These are phyloP conservation scores for Kodamaea jinghongensis DNA, from an alignment of 805 yeast species.

Conservation along the genomic window DNA sequence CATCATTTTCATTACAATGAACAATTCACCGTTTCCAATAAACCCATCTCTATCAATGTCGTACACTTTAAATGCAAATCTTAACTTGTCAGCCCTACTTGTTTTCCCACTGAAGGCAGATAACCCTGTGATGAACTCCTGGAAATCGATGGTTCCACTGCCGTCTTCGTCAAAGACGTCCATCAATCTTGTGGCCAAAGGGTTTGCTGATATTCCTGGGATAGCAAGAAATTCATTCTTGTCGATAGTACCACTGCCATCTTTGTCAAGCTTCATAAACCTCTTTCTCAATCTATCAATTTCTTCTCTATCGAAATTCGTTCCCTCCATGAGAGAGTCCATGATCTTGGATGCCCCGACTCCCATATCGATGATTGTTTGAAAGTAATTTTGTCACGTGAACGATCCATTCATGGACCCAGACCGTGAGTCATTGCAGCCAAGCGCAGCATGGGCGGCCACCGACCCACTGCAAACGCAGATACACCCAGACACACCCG, in stretches of 20 bases:
- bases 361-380: constrained; percentile 45
- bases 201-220: constrained; percentile 90
- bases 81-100: constrained; percentile 72
- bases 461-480: too few relatives aligned
- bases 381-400: too few relatives aligned
- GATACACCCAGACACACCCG: too few relatives aligned
- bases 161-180: constrained; percentile 94
- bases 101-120: constrained; percentile 88
- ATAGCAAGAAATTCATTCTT: constrained; percentile 86
- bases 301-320: constrained; percentile 86
- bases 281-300: constrained; percentile 87
- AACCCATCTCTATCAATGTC: constrained; percentile 95
- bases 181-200: constrained; percentile 83
- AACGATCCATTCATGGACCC: too few relatives aligned
- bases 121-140: constrained; percentile 84
- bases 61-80: constrained; percentile 88
- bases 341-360: constrained; percentile 56
- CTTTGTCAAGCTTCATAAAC: constrained; percentile 92
- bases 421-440: too few relatives aligned
- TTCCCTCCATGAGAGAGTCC: constrained; percentile 74
- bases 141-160: constrained; percentile 91
- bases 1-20: constrained; percentile 91
- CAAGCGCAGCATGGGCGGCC: too few relatives aligned
- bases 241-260: constrained; percentile 89
- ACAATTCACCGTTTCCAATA: constrained; percentile 93